These are phyloP conservation scores for Tylopilus intermedius DNA, from an alignment of 768 basidiomycete genomes.

Conservation along the genomic window DNA sequence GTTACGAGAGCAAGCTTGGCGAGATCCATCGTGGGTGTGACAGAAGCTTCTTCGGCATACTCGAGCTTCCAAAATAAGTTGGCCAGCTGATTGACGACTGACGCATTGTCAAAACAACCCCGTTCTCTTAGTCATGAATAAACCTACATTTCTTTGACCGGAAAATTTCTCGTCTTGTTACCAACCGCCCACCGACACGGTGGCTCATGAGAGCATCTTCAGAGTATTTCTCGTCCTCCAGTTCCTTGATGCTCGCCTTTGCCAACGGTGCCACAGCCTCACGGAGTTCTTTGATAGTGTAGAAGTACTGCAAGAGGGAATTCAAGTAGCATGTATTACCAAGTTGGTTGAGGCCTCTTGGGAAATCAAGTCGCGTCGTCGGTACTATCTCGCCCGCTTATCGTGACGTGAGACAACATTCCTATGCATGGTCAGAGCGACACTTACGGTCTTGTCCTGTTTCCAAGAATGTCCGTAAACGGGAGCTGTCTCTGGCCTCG, in stretches of 20 bases:
- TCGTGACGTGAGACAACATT: constrained; percentile 1
- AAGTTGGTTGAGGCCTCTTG: constrained; percentile 82
- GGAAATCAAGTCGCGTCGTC: constrained; percentile 59
- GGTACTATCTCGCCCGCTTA: constrained; percentile 62
- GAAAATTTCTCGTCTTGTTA: constrained; percentile 75
- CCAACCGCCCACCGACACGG: constrained; percentile 81
- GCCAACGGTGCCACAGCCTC: constrained; percentile 64
- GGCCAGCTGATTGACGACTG: constrained; percentile 79
- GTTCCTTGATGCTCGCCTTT: constrained; percentile 46
- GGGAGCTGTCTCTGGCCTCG: constrained; percentile 67
- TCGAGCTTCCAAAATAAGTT: constrained; percentile 76
- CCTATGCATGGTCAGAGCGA: neutral
- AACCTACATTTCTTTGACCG: constrained; percentile 79
- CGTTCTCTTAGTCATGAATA: neutral
- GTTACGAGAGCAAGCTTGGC: constrained; percentile 90
- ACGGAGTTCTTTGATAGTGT: constrained; percentile 88
- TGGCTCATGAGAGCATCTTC: constrained; percentile 80
- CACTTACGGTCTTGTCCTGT: constrained; percentile 74
- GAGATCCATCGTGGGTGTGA: constrained; percentile 81
- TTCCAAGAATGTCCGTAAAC: constrained; percentile 58
- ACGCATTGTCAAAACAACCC: constrained; percentile 9
- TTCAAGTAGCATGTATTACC: constrained; percentile 89
- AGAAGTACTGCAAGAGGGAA: constrained; percentile 81
- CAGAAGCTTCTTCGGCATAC: constrained; percentile 54
- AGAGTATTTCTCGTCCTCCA: constrained; percentile 67